A percentile compares a stretch with the other conserved stretches of the same genome.
These are phyloP conservation scores for Coemansia sp. DNA, from an alignment of 371 early-diverging fungal genomes.

Conservation along the genomic window DNA sequence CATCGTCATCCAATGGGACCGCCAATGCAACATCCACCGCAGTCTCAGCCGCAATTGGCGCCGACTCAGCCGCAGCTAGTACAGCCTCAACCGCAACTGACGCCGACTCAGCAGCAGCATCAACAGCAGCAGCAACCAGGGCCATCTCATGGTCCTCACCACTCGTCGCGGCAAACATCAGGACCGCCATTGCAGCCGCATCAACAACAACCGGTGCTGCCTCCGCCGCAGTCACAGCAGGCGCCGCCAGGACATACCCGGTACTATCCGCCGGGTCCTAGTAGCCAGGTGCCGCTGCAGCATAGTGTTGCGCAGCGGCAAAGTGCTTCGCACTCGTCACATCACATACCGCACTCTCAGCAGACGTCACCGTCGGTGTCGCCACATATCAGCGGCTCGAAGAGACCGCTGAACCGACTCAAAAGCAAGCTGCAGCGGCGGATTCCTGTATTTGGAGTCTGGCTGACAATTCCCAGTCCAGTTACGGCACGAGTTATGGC, in stretches of 20 bases:
- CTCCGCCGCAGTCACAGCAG: constrained; percentile 2
- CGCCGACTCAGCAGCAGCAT: constrained; percentile 7
- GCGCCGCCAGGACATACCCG: constrained; percentile 7
- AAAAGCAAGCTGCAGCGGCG: constrained; percentile 30
- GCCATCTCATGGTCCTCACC: neutral
- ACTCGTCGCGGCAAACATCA: neutral
- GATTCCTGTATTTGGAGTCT: constrained; percentile 42
- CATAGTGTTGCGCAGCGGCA: constrained; percentile 21
- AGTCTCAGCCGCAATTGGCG: neutral
- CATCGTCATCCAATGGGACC: constrained; percentile 15
- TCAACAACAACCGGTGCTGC: constrained; percentile 7
- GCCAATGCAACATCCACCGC: constrained; percentile 13
- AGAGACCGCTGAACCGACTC: constrained; percentile 24
- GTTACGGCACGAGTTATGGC: constrained; percentile 45
- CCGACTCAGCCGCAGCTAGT: neutral
- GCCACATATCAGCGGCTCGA: constrained; percentile 7
- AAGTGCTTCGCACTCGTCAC: constrained; percentile 1
- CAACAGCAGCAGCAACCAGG: constrained; percentile 2
- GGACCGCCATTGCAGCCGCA: neutral
- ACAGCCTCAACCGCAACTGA: constrained; percentile 1
- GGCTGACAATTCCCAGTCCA: constrained; percentile 48
- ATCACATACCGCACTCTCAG: constrained; percentile 5
- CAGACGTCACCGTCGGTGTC: constrained; percentile 14
- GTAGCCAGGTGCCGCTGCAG: constrained; percentile 2
- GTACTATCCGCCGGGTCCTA: constrained; percentile 10